Conservation (phyloP, 2,329 filamentous ascomycete species). For the Ilyonectria robusta region DNA sequence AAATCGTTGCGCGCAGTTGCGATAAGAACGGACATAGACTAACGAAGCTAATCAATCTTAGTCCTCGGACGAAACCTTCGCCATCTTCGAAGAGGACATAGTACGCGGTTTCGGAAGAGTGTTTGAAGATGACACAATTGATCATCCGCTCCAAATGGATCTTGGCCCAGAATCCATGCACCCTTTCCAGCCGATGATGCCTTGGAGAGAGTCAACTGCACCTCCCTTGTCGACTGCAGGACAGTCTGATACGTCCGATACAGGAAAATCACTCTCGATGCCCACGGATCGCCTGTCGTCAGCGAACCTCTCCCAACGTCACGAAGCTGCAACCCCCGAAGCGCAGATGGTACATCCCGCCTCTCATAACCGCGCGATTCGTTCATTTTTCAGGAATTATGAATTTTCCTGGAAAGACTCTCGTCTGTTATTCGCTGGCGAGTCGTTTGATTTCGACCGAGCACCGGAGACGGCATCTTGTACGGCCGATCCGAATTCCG, state of each 20-base stretch:
- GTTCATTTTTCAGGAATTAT: fast-evolving
- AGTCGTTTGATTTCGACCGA: background rate
- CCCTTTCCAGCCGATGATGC: background rate
- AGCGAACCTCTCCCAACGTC: background rate
- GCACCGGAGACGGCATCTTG: background rate
- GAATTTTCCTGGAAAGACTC: slow-evolving; percentile 19
- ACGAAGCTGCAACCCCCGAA: background rate
- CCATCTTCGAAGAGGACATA: background rate
- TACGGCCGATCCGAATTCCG: background rate
- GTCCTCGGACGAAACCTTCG: background rate
- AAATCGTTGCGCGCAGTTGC: background rate
- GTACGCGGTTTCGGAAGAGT: background rate
- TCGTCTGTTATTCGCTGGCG: background rate
- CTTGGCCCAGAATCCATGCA: background rate
- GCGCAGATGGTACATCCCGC: background rate
- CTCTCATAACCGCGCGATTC: fast-evolving
- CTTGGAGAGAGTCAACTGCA: fast-evolving
- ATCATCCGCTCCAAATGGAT: background rate
- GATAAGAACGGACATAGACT: background rate
- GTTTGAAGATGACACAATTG: background rate
- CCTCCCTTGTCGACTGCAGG: fast-evolving
- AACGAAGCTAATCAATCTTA: slow-evolving; percentile 1
- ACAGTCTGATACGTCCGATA: background rate
- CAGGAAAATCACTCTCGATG: background rate
- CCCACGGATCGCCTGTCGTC: background rate